Percentiles rank a stretch among this genome's conserved stretches.
Conservation (phyloP, 345 rosid genomes). For the Nephelium lappaceum region DNA sequence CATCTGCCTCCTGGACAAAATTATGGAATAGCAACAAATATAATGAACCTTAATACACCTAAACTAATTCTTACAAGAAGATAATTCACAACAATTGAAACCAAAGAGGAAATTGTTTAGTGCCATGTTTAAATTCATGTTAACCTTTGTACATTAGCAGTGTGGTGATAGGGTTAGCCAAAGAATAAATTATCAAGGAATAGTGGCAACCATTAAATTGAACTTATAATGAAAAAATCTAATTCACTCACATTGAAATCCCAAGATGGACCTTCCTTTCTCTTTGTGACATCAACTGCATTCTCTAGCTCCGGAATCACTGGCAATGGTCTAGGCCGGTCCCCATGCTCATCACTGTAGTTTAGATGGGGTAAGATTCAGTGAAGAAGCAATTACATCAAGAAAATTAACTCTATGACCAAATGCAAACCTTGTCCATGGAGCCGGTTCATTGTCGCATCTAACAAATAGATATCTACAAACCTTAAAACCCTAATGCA, state of each 20-base stretch:
- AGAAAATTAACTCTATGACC: not conserved
- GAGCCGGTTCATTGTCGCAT: constrained; percentile 63
- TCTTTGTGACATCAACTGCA: constrained; percentile 46
- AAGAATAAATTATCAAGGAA: not conserved
- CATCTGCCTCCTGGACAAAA: constrained; percentile 43
- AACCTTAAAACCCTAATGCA: constrained; percentile 47
- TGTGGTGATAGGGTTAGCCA: not conserved
- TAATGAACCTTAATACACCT: not conserved
- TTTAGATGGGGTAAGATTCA: not conserved
- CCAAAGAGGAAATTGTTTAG: not conserved
- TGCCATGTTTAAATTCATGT: not conserved
- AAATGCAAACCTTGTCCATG: constrained; percentile 55
- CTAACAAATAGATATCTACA: constrained; percentile 61
- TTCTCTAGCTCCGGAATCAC: constrained; percentile 44
- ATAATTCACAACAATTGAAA: not conserved
- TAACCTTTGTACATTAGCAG: not conserved
- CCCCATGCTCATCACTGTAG: constrained; percentile 59
- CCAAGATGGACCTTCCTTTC: constrained; percentile 57
- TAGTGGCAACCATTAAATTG: not conserved
- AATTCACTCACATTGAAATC: constrained; percentile 46
- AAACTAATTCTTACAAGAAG: not conserved
- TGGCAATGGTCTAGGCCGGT: constrained; percentile 57
- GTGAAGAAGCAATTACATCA: not conserved
- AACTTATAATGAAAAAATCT: not conserved
- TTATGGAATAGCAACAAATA: not conserved